These are phyloP conservation scores for Ascochyta koolunga DNA, from an alignment of 2,329 filamentous ascomycete species.

Conservation along the genomic window DNA sequence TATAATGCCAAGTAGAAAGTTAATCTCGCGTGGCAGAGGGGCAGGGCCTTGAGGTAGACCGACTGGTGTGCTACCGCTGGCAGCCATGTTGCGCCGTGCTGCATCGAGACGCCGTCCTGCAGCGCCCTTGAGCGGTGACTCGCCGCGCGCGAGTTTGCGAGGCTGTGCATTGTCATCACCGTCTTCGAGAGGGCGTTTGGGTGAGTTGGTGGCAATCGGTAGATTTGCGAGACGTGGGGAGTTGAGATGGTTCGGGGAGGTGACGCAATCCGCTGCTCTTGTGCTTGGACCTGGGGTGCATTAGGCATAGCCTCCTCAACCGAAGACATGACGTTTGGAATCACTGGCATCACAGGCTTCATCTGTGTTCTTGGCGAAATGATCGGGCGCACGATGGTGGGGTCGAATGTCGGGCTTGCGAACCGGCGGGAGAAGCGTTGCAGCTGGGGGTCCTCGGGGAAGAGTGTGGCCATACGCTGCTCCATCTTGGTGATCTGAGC, in stretches of 20 bases:
- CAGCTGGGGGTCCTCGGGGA: conserved; percentile 82
- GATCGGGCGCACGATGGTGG: conserved; percentile 79
- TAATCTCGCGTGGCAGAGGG: conserved; percentile 71
- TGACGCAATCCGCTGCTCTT: conserved; percentile 34
- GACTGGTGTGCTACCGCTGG: conserved; percentile 36
- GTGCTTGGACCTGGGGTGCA: conserved; percentile 24
- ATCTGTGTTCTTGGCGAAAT: conserved; percentile 82
- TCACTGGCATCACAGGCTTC: conserved; percentile 52
- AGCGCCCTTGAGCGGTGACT: conserved; percentile 89
- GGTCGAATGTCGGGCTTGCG: conserved; percentile 72
- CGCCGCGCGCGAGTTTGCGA: conserved; percentile 86
- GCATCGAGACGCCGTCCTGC: conserved; percentile 85
- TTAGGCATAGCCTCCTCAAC: conserved; percentile 37
- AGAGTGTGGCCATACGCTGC: conserved; percentile 91
- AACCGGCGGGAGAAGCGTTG: conserved; percentile 78
- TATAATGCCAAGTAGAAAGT: conserved; percentile 68
- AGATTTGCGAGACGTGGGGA: conserved; percentile 39
- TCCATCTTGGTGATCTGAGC: conserved; percentile 90
- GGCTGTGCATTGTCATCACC: conserved; percentile 80
- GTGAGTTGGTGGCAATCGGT: conserved; percentile 46
- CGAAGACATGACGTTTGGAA: conserved; percentile 52
- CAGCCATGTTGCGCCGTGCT: conserved; percentile 59
- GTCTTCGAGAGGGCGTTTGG: conserved; percentile 55
- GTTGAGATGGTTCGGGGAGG: conserved; percentile 29
- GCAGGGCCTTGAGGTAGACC: conserved; percentile 53